Conservation (phyloP, 208 protist species). For the Trypanosoma lewisi region DNA sequence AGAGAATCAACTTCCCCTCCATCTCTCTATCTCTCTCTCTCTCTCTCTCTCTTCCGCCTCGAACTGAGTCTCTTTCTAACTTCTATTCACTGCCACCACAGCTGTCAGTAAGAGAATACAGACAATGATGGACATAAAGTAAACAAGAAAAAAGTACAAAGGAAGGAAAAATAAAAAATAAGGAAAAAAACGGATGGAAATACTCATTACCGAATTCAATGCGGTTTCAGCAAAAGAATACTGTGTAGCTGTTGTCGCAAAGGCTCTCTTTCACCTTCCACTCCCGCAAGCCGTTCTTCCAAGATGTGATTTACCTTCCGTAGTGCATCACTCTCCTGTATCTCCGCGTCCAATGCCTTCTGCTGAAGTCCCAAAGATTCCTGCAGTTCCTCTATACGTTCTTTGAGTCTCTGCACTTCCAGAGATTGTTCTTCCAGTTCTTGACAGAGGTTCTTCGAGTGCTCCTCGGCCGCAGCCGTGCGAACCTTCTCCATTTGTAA, state of each 20-base stretch:
- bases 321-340: constrained; percentile 51
- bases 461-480: constrained; percentile 17
- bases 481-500: constrained; percentile 9
- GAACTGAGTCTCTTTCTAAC: no score
- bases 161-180: no score
- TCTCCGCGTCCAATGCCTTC: constrained; percentile 28
- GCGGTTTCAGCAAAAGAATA: constrained; percentile 31
- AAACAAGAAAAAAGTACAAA: no score
- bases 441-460: background rate
- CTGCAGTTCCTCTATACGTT: constrained; percentile 17
- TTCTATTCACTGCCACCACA: no score
- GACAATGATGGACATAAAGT: no score
- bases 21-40: no score
- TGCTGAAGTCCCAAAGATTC: constrained; percentile 21
- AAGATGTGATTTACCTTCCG: constrained; percentile 64
- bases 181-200: constrained; percentile 5
- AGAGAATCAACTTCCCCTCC: no score
- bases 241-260: constrained; percentile 75
- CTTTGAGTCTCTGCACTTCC: background rate
- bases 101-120: background rate
- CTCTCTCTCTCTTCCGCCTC: no score
- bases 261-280: constrained; percentile 69
- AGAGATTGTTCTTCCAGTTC: background rate
- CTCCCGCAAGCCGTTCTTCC: constrained; percentile 56
- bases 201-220: constrained; percentile 1